phyloP scores from a whole-genome alignment of 2,329 filamentous ascomycete genomes.

The Sporothrix euskadiensis region DNA sequence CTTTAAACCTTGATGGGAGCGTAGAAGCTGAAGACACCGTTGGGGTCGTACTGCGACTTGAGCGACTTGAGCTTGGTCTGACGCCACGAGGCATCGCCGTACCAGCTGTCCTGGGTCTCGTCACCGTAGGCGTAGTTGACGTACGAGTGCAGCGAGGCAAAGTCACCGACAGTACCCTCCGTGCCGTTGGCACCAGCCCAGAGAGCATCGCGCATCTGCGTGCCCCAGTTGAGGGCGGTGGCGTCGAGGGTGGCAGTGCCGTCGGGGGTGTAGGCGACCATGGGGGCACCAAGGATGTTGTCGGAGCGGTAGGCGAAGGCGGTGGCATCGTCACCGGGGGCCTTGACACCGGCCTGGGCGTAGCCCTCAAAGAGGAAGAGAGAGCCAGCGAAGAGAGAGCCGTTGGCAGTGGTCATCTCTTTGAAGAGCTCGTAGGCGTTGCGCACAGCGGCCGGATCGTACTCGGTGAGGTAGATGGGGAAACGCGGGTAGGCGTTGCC shows the following conservation, averaged over 20 bases:
- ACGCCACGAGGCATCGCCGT: constrained; percentile 54
- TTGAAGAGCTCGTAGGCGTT: constrained; percentile 41
- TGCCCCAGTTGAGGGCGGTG: constrained; percentile 42
- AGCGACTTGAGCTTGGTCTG: constrained; percentile 46
- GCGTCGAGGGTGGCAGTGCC: constrained; percentile 39
- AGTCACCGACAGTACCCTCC: not conserved
- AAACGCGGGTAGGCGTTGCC: constrained; percentile 46
- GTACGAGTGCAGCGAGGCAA: constrained; percentile 41
- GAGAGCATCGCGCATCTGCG: constrained; percentile 44
- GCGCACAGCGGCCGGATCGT: constrained; percentile 40
- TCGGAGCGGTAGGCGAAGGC: constrained; percentile 51
- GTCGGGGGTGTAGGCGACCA: constrained; percentile 42
- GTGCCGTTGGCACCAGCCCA: constrained; percentile 37
- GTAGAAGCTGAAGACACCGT: constrained; percentile 48
- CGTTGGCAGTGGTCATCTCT: constrained; percentile 34
- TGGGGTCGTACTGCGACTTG: constrained; percentile 53
- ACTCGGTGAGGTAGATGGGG: constrained; percentile 47
- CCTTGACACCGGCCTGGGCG: constrained; percentile 47
- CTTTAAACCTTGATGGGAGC: constrained; percentile 40
- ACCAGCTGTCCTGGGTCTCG: constrained; percentile 46
- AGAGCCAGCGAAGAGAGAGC: constrained; percentile 37
- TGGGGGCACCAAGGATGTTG: constrained; percentile 45
- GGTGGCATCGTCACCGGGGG: constrained; percentile 40
- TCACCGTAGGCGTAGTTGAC: constrained; percentile 56
- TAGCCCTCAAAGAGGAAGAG: constrained; percentile 61